phyloP scores from a whole-genome alignment of 345 rosid species.

The Euphorbia peplus region DNA sequence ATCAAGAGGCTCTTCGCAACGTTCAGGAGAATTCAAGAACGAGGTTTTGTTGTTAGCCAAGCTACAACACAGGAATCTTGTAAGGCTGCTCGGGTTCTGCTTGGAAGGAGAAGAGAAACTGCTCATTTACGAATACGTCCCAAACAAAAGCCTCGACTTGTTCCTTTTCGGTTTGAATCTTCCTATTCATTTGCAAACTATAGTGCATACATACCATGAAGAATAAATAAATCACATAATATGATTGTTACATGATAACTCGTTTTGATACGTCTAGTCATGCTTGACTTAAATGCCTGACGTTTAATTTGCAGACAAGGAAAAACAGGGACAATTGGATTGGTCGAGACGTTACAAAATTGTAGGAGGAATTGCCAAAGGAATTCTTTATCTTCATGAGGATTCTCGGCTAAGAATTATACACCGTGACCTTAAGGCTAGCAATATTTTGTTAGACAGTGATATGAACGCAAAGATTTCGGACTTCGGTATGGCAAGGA shows the following conservation, averaged over 20 bases:
- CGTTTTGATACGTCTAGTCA: no score
- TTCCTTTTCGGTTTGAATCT: conserved; percentile 32
- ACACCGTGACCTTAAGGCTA: conserved; percentile 29
- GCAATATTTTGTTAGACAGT: conserved; percentile 20
- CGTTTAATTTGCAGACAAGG: conserved; percentile 11
- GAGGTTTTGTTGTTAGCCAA: conserved; percentile 42
- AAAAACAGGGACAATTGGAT: conserved; percentile 7
- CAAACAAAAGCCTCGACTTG: conserved; percentile 45
- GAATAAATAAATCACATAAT: no score
- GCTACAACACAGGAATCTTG: conserved; percentile 58
- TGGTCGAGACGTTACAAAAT: conserved; percentile 24
- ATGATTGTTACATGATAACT: no score
- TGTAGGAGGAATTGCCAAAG: conserved; percentile 25
- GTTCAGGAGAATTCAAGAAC: conserved; percentile 45
- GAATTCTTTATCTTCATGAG: conserved; percentile 26
- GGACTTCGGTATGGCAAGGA: conserved; percentile 32
- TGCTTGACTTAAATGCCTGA: background rate
- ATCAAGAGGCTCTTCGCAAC: conserved; percentile 39
- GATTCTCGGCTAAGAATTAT: conserved; percentile 23
- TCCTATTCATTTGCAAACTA: no score
- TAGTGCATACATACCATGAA: no score
- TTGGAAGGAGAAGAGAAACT: conserved; percentile 42
- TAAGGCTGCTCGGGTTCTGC: conserved; percentile 45
- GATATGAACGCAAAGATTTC: conserved; percentile 29
- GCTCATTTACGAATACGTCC: conserved; percentile 50